These are phyloP conservation scores for Candida sonorensis DNA, from an alignment of 805 yeast species.

Conservation along the genomic window DNA sequence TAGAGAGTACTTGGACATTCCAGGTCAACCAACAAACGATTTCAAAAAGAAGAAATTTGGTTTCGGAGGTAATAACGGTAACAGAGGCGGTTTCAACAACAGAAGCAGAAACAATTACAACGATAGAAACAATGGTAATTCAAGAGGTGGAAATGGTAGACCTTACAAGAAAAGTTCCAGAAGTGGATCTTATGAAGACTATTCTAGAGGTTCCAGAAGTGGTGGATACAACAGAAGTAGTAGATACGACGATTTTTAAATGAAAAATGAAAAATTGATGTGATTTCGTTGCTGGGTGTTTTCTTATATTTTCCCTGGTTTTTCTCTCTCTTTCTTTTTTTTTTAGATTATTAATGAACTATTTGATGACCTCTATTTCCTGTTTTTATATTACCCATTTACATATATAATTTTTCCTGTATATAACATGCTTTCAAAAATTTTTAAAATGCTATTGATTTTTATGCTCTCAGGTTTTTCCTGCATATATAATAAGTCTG, in stretches of 20 bases:
- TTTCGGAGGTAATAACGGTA: slow-evolving; percentile 6
- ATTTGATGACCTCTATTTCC: no score
- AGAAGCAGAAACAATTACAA: background rate
- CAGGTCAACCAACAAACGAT: slow-evolving; percentile 21
- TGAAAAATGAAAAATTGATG: background rate
- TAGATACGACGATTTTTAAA: slow-evolving; percentile 1
- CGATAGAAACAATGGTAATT: background rate
- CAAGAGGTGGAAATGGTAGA: background rate
- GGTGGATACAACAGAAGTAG: background rate
- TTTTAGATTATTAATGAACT: no score
- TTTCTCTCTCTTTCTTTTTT: no score
- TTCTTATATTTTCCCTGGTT: no score
- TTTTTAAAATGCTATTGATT: no score
- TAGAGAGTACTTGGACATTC: slow-evolving; percentile 25
- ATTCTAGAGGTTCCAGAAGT: slow-evolving; percentile 1
- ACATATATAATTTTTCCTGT: no score
- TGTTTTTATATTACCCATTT: no score
- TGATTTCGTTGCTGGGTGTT: no score
- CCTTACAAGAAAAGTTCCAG: background rate
- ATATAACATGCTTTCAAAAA: no score
- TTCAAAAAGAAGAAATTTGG: no score
- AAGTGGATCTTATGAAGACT: background rate
- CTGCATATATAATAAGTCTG: no score
- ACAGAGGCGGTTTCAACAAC: slow-evolving; percentile 12
- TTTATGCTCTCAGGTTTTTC: no score